Evolutionary conservation across 2,329 filamentous ascomycete species (phyloP), one percentile per base, ranked within the genome.

Genomic region (Coniochaeta sp.): DNA sequence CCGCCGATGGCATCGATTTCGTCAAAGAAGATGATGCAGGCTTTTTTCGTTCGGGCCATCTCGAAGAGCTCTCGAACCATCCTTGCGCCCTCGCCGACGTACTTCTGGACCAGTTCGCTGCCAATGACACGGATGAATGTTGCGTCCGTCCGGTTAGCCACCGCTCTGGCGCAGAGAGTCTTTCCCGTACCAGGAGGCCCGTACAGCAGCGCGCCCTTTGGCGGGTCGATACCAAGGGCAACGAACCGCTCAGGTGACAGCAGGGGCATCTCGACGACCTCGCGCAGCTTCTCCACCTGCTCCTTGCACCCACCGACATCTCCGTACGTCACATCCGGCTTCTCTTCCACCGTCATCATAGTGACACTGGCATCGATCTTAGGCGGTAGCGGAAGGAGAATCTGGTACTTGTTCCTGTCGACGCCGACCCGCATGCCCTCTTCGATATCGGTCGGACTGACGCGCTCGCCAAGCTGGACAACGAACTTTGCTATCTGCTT

Each of bases 281-380:
- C 95, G 74, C 95, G 86, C 67, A 99, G 85, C 83, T 99, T 99
- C 82, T 99, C 95, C 44, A 99, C 96, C 78, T 99, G 95, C 77
- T 99, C 95, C 78, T 99, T 99, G 85, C 93, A 98, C 60, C 95
- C 95, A 77, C 95, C 95, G 44, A 99, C 93, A 79, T 99, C 95
- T 68, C 95, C 95, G 70, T 99, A 99, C 64, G 95, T 99, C 63
- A 99, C 95, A 74, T 99, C 95, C 17, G 95, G 95, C 82, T 99
- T 99, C 79, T 99, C 95, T 80, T 99, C 95, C 65, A 99, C 95
- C 58, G 95, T 98, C 95, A 99, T 99, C 95, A 99, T 99, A 43
- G 95, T 99, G 67, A 99, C 95, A 68, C 91, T 96, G 59, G 95
- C 93, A 72, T 99, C 95, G 79, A 99, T 99, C 83, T 98, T 99